phyloP scores from a whole-genome alignment of 495 filamentous ascomycete genomes.

The Neurospora sublineolata region DNA sequence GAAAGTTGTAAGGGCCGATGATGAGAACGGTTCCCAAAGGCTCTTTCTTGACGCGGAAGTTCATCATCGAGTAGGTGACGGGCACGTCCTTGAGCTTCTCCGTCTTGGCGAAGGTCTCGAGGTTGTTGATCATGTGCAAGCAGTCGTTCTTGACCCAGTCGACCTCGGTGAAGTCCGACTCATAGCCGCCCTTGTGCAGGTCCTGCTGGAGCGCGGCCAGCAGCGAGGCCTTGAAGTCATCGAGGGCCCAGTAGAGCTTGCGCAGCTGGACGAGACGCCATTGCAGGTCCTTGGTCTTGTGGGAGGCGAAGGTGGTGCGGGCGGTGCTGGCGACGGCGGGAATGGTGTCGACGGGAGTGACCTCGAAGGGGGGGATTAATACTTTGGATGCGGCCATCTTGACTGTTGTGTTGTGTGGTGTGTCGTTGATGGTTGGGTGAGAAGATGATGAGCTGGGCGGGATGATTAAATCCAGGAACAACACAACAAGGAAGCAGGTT shows the following conservation, averaged over 20 bases:
- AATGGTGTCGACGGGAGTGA: conserved; percentile 57
- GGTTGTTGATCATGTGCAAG: conserved; percentile 58
- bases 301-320: conserved; percentile 55
- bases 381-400: conserved; percentile 24
- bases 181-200: conserved; percentile 59
- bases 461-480: background rate
- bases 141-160: conserved; percentile 69
- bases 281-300: conserved; percentile 69
- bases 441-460: background rate
- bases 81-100: conserved; percentile 61
- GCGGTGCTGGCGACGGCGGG: conserved; percentile 43
- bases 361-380: conserved; percentile 47
- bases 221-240: conserved; percentile 61
- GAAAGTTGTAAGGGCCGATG: conserved; percentile 91
- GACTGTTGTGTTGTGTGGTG: background rate
- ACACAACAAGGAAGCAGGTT: background rate
- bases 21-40: conserved; percentile 74
- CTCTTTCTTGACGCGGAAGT: conserved; percentile 74
- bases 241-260: conserved; percentile 85
- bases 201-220: conserved; percentile 61
- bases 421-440: background rate
- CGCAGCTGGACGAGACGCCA: conserved; percentile 78
- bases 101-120: conserved; percentile 74
- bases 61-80: conserved; percentile 51
- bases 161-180: conserved; percentile 58